Evolutionary conservation across 2,329 filamentous ascomycete species (phyloP), one percentile per base, ranked within the genome.

Genomic region (Pseudogymnoascus sp.): DNA sequence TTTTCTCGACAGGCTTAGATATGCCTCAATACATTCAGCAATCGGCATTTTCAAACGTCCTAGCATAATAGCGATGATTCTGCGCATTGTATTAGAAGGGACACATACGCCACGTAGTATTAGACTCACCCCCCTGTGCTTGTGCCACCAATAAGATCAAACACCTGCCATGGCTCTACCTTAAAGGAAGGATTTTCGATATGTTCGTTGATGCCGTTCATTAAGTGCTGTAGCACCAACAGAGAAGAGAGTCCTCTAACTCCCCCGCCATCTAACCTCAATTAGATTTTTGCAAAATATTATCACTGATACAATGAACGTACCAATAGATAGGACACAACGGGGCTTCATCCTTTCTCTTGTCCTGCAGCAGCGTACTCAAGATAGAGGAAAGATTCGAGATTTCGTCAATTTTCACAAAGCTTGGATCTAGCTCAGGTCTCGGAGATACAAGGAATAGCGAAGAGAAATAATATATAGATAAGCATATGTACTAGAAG

Each of bases 21-120:
- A 81, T 1, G 71, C 73, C 2, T 69, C 62, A 13, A 79, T 74
- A 31, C 76, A 78, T 15, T 80, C 75, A 25, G 71, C 64, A 7
- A 79, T 72, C 27, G 71, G 73, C 76, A 81, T 78, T 31, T 74
- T 67, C 0, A 81, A 69, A 2, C 76, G 73, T 1, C 78, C 77
- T 4, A 80, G 72, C 73, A 81, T 77, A 35, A 81, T 74, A 2
- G 78, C 77, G 8, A 80, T 76, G 7, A 80, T 68, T 0, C 78
- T 79, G 61, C 10, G 8, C 27, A n/a, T n/a, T n/a, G n/a, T 33
- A 18, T 39, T 39, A 25, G 27, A n/a, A 13, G n/a, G n/a, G n/a
- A n/a, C n/a, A n/a, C n/a, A 45, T 27, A 15, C n/a, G 6, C 58
- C 29, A 5, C 4, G 40, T 8, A 45, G n/a, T 27, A 13, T 45